Evolutionary conservation across 129 eudicot genomes (phyloP).

Genomic region (Kitagawia praeruptora): DNA sequence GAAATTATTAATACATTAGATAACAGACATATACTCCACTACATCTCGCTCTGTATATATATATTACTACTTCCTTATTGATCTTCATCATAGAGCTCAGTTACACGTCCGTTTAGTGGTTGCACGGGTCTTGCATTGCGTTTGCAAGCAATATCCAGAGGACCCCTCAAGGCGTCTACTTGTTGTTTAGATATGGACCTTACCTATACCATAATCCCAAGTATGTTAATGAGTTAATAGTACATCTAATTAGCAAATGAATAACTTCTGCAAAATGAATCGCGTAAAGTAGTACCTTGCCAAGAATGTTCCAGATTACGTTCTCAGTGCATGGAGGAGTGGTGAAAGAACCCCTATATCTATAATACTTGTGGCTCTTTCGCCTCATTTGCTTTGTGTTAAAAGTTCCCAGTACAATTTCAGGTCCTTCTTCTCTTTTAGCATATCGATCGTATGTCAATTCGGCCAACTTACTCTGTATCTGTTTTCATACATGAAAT

Average conservation of each 20-base stretch:
- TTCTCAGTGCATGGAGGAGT: constrained; percentile 80
- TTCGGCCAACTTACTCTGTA: constrained; percentile 38
- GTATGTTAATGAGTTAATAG: neutral
- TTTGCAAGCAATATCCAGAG: constrained; percentile 46
- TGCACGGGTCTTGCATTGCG: constrained; percentile 65
- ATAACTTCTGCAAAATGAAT: neutral
- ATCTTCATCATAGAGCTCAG: constrained; percentile 42
- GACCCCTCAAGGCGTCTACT: constrained; percentile 49
- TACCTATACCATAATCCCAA: constrained; percentile 24
- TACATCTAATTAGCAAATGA: neutral
- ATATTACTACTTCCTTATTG: neutral
- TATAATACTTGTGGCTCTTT: constrained; percentile 54
- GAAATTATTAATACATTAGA: neutral
- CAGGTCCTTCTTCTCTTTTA: constrained; percentile 20
- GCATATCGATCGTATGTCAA: constrained; percentile 30
- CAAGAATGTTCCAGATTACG: constrained; percentile 70
- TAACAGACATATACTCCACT: neutral
- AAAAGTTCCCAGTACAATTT: constrained; percentile 35
- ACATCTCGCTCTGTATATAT: neutral
- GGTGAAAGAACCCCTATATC: constrained; percentile 73
- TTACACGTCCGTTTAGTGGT: constrained; percentile 46
- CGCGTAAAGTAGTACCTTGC: constrained; percentile 35
- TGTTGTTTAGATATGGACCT: constrained; percentile 57
- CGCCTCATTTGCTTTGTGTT: constrained; percentile 42
- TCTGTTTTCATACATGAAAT: constrained; percentile 19